Conservation (phyloP, 2,329 filamentous ascomycete genomes). For the Pseudogymnoascus sp. region DNA sequence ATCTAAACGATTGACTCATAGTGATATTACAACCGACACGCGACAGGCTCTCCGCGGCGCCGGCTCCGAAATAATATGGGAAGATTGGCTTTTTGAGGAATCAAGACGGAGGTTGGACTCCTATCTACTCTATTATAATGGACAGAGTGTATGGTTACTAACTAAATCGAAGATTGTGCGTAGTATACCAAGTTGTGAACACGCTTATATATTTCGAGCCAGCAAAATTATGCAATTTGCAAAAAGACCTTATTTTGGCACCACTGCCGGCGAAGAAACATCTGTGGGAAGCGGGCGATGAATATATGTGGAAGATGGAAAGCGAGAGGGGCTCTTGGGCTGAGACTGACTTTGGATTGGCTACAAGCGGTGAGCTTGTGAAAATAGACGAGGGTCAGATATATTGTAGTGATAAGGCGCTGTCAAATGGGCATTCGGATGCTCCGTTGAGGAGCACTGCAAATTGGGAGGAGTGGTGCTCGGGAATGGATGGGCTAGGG, state of each 20-base stretch:
- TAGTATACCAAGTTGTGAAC: conserved; percentile 35
- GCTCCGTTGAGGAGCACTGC: conserved; percentile 18
- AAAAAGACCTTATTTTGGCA: conserved; percentile 32
- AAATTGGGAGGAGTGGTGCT: conserved; percentile 40
- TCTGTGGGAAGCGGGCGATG: conserved; percentile 38
- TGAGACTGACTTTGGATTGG: conserved; percentile 26
- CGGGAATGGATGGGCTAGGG: conserved; percentile 39
- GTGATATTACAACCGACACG: conserved; percentile 16
- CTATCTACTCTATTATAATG: conserved; percentile 10
- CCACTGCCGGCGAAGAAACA: conserved; percentile 37
- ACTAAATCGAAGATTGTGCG: conserved; percentile 28
- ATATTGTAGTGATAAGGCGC: conserved; percentile 22
- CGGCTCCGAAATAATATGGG: conserved; percentile 28
- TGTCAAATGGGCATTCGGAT: conserved; percentile 18
- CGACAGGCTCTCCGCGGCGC: conserved; percentile 17
- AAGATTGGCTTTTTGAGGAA: conserved; percentile 37
- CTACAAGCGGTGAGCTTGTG: conserved; percentile 30
- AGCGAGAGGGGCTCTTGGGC: conserved; percentile 20
- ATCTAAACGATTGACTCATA: conserved; percentile 15
- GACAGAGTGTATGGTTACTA: conserved; percentile 12
- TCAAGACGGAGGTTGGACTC: conserved; percentile 31
- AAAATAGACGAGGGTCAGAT: conserved; percentile 24
- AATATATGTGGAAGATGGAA: conserved; percentile 31
- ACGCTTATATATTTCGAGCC: conserved; percentile 39
- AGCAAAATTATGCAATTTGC: conserved; percentile 31